Percentiles rank a stretch among this genome's conserved stretches.
Conservation (phyloP, 257 asterid genomes). For the Linderniella brevidens region DNA sequence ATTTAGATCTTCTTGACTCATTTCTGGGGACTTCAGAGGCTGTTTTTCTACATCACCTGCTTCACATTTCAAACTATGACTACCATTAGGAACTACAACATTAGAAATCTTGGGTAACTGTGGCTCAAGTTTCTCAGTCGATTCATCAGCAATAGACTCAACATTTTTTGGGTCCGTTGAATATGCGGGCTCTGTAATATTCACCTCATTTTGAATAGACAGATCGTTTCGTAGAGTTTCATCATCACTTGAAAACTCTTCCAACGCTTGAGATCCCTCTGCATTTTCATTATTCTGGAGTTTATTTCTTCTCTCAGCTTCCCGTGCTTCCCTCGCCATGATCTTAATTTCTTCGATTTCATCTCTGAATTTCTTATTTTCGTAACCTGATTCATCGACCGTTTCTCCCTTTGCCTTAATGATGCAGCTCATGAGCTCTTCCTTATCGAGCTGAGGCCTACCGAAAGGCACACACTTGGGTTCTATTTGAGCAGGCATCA, state of each 20-base stretch:
- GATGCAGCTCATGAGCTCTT: slow-evolving; percentile 35
- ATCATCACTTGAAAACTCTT: slow-evolving; percentile 12
- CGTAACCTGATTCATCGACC: slow-evolving; percentile 13
- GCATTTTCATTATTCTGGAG: slow-evolving; percentile 13
- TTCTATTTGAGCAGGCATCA: slow-evolving; percentile 29
- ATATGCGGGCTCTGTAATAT: slow-evolving; percentile 12
- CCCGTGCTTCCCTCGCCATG: slow-evolving; percentile 66
- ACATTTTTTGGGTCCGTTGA: slow-evolving; percentile 11
- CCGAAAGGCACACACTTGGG: slow-evolving; percentile 15
- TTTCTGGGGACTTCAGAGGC: slow-evolving; percentile 14
- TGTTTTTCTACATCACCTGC: neutral
- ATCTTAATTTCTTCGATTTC: slow-evolving; percentile 48
- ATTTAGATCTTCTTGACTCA: slow-evolving; percentile 14
- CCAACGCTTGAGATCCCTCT: slow-evolving; percentile 17
- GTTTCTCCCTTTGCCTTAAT: slow-evolving; percentile 23
- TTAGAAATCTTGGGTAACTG: neutral
- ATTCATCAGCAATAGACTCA: slow-evolving; percentile 11
- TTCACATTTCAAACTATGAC: neutral
- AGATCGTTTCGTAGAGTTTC: slow-evolving; percentile 15
- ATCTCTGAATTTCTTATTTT: slow-evolving; percentile 22
- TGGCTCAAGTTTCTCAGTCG: no score
- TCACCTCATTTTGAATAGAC: slow-evolving; percentile 11
- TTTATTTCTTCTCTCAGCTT: slow-evolving; percentile 33
- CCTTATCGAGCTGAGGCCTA: slow-evolving; percentile 71
- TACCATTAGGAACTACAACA: neutral